Evolutionary conservation across 2,329 filamentous ascomycete species (phyloP), one percentile per base, ranked within the genome.

Genomic region (Ploettnerulaceae sp.): DNA sequence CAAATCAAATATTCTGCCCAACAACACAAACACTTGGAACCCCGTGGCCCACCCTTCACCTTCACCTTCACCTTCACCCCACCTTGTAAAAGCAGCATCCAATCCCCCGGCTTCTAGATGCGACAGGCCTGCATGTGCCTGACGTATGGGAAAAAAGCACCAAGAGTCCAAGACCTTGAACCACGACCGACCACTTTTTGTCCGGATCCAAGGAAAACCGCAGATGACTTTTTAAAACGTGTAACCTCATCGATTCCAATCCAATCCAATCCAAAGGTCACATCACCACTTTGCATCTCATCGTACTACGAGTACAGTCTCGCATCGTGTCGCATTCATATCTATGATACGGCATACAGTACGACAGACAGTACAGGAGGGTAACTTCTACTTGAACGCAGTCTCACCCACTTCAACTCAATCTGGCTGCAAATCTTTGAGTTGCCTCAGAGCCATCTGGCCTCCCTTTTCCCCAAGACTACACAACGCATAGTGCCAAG

Each of bases 91-190:
- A 46, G 37, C 33, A 47, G 48, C 48, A 38, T 40, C 18, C 9
- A 2, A 11, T 28, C 22, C 36, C 29, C 25, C 11, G 46, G 47
- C 49, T 46, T 34, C 20, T n/a, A n/a, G n/a, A n/a, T n/a, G 49
- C 35, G 45, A 15, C 33, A 36, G 24, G 25, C 32, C 26, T 44
- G 39, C 45, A 43, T 36, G 42, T 43, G 37, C 47, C 51, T 53
- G 51, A 53, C 51, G 51, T 53, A 50, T 39, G 49, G 38, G 40
- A 37, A 51, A 51, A 51, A 40, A 45, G 29, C 12, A 37, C 25
- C 36, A n/a, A n/a, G n/a, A n/a, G n/a, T n/a, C n/a, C n/a, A n/a
- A n/a, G n/a, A n/a, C 15, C 29, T 4, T 3, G n/a, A 12, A 33
- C 14, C 3, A 3, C 14, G 4, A 22, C 24, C 25, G 20, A 36